Conservation (phyloP, 2,329 filamentous ascomycete species). For the Ophiosphaerella narmari region DNA sequence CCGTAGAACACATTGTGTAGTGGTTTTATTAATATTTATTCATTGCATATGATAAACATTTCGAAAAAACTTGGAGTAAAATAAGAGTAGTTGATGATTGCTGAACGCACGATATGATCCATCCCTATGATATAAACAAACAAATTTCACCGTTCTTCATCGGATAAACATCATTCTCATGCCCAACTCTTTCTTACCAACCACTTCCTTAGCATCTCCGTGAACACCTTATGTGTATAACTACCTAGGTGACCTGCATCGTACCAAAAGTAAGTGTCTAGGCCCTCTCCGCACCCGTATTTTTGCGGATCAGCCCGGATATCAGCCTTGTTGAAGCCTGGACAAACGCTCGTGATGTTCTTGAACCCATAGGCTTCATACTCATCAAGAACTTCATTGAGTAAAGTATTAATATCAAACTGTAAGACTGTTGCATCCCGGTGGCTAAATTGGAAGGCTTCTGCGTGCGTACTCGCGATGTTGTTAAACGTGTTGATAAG, state of each 20-base stretch:
- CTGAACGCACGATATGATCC: too few species aligned
- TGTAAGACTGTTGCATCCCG: conserved; percentile 46
- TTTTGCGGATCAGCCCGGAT: conserved; percentile 48
- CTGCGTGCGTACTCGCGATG: conserved; percentile 43
- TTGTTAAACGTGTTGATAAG: conserved; percentile 54
- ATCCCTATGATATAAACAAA: too few species aligned
- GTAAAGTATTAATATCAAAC: conserved; percentile 52
- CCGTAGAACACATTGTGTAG: too few species aligned
- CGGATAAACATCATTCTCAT: not conserved
- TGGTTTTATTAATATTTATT: too few species aligned
- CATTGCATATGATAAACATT: too few species aligned
- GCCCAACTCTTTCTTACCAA: conserved; percentile 12
- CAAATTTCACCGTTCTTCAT: too few species aligned
- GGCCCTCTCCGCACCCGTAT: conserved; percentile 52
- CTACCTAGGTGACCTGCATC: conserved; percentile 55
- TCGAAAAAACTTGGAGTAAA: too few species aligned
- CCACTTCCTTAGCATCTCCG: conserved; percentile 27
- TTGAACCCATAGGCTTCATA: conserved; percentile 50
- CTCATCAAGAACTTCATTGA: conserved; percentile 51
- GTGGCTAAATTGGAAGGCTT: conserved; percentile 40
- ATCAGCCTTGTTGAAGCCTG: conserved; percentile 53
- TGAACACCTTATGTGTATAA: conserved; percentile 48
- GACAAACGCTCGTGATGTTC: conserved; percentile 54
- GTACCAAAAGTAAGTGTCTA: conserved; percentile 56
- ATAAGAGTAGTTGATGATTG: too few species aligned